Percentiles rank a stretch among this genome's conserved stretches.
Evolutionary conservation across 257 asterid genomes (phyloP).

Genomic region (Hygrophila difformis): DNA sequence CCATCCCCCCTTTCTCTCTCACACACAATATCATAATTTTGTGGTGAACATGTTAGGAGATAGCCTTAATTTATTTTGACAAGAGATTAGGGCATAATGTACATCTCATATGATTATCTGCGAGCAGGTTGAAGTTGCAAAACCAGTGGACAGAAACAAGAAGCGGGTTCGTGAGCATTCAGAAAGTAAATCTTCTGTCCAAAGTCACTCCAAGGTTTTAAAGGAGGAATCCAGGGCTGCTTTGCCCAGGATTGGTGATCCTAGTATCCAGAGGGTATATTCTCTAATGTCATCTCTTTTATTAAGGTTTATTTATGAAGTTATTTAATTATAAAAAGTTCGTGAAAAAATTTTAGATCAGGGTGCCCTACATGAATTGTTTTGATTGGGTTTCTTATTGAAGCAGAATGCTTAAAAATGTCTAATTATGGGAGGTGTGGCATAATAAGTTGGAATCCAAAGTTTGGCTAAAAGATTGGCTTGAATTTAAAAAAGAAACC

Average conservation of each 20-base stretch:
- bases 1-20: constrained; percentile 1
- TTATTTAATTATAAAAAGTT: no score
- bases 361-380: no score
- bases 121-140: constrained; percentile 84
- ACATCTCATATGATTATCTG: constrained; percentile 10
- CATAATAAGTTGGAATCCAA: no score
- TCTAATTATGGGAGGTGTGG: no score
- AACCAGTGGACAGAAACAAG: constrained; percentile 63
- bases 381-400: no score
- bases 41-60: constrained; percentile 4
- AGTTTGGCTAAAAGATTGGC: no score
- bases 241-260: constrained; percentile 19
- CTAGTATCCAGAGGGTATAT: constrained; percentile 33
- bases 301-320: no score
- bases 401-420: no score
- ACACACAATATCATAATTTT: constrained; percentile 4
- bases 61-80: background rate
- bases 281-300: no score
- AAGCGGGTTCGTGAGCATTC: constrained; percentile 68
- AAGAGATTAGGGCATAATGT: background rate
- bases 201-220: constrained; percentile 34
- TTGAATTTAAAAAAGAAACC: no score
- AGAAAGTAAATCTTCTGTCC: constrained; percentile 34
- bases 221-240: constrained; percentile 24
- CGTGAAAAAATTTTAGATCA: no score